Percentiles rank a stretch among this genome's conserved stretches.
Evolutionary conservation across 306 rosid genomes (phyloP).

Genomic region (Carpinus fangiana): DNA sequence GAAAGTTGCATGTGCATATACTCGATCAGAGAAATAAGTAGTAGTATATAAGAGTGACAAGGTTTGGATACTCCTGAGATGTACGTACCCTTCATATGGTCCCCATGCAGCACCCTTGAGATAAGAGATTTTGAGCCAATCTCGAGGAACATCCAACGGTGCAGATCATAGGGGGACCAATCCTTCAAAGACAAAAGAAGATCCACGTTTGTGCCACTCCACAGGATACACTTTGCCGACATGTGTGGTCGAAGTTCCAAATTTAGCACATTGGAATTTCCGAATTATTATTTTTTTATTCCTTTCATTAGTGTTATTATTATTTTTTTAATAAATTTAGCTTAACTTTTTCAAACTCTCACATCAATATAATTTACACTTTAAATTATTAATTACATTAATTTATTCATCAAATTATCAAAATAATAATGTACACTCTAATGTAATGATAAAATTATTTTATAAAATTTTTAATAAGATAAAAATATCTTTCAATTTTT

Average conservation of each 20-base stretch:
- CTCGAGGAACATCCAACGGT: constrained; percentile 41
- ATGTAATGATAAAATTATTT: no score
- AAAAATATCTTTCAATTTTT: no score
- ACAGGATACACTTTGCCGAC: constrained; percentile 37
- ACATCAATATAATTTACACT: no score
- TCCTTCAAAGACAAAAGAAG: constrained; percentile 30
- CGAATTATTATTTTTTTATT: constrained; percentile 26
- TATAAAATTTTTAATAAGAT: no score
- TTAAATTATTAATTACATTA: no score
- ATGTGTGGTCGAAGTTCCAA: constrained; percentile 29
- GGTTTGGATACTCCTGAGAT: constrained; percentile 25
- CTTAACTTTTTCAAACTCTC: no score
- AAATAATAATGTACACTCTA: no score
- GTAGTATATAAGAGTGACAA: background rate
- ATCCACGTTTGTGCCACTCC: constrained; percentile 34
- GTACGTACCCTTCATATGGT: constrained; percentile 28
- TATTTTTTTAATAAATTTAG: no score
- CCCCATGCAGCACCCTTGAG: constrained; percentile 27
- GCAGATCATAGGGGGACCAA: constrained; percentile 5
- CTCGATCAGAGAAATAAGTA: background rate
- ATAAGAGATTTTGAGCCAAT: constrained; percentile 33
- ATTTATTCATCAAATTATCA: no score
- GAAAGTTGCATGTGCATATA: background rate
- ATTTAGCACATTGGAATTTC: constrained; percentile 42
- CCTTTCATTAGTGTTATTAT: background rate